Evolutionary conservation across 2,329 filamentous ascomycete genomes (phyloP), one percentile per base, ranked within the genome.

Genomic region (Alternaria gansuensis): DNA sequence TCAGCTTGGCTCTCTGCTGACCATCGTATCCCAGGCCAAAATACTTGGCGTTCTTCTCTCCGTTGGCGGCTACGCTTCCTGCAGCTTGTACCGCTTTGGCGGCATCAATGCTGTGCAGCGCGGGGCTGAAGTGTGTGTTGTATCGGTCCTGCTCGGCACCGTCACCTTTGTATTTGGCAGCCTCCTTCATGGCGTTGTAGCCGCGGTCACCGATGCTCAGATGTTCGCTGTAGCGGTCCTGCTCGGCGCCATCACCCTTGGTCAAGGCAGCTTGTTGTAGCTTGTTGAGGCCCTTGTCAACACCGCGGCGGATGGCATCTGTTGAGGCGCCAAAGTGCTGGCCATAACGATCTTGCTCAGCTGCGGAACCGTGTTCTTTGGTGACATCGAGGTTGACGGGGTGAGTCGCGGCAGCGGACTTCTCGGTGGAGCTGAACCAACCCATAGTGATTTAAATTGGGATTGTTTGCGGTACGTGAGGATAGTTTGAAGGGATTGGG

Each of bases 81-180:
- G 70, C 69, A 1, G 73, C 68, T 4, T 66, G 54, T 21, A 63
- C 60, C 8, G 75, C 73, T 11, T 65, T 67, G 28, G 73, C 63
- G 1, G 68, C 61, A 40, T 72, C 68, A 3, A 68, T 56, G 49
- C 59, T 58, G 45, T 68, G 64, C 17, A 65, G 57, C 23, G 59
- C 56, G 4, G 65, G 65, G 33, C 58, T 62, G 46, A 77, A 77
- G 57, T 75, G 70, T n/a, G 59, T 33, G 24, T 62, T 65, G 48
- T 75, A 75, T 23, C 73, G 65, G 45, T 75, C 73, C 51, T 75
- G 73, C 54, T 75, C 72, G 7, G 72, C 71, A 31, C 72, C 72
- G 7, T 57, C 56, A 51, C 71, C 71, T 45, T 69, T 70, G 50
- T 63, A 58, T 44, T 50, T 45, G 10, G 66, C 66, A 14, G 64